Base-by-base conservation (phyloP, 2,329 filamentous ascomycete genomes). In the Alternaria tenuissima region DNA sequence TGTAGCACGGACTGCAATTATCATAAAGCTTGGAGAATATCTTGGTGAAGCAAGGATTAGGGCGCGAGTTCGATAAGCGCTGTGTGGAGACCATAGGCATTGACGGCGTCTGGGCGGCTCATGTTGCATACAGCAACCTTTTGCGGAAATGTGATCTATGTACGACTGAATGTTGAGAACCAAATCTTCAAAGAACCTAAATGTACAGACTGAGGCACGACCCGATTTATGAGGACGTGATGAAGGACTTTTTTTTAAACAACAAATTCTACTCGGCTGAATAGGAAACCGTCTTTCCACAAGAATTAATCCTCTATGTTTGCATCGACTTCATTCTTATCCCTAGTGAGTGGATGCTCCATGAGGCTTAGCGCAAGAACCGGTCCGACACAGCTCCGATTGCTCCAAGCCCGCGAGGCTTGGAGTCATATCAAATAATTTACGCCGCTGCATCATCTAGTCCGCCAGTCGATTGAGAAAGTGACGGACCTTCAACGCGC, bases 381-480 rank as follows among this genome's bases (percentile, higher is more conserved):
- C 65, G 66, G 66, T 53, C 65, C 65, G 60, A 52, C 51, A 62
- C 54, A 41, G 54, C 52, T 66, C 67, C 65, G 67, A 53, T 46
- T 36, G 44, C 22, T 52, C 39, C 5, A 7, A 42, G 54, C 43
- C 56, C 59, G 56, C 34, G 57, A 60, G 49, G 51, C 60, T 70
- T 64, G 60, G 68, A 72, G 70, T 72, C 70, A 72, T 70, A 56
- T 32, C 57, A 65, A 71, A 67, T 65, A 61, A 72, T 70, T 68
- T 66, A 61, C 55, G 44, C 39, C 22, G 42, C 57, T 32, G 12
- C 44, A 51, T 30, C 14, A 30, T 22, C 47, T 44, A 39, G 36
- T 32, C 52, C 39, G 36, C 53, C 18, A 39, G 38, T 22, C 57
- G 42, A 56, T 59, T 59, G 57, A 56, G 44, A 26, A 24, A 34